Evolutionary conservation across 768 basidiomycete genomes (phyloP).

Genomic region (Phanerodontia chrysosporium): DNA sequence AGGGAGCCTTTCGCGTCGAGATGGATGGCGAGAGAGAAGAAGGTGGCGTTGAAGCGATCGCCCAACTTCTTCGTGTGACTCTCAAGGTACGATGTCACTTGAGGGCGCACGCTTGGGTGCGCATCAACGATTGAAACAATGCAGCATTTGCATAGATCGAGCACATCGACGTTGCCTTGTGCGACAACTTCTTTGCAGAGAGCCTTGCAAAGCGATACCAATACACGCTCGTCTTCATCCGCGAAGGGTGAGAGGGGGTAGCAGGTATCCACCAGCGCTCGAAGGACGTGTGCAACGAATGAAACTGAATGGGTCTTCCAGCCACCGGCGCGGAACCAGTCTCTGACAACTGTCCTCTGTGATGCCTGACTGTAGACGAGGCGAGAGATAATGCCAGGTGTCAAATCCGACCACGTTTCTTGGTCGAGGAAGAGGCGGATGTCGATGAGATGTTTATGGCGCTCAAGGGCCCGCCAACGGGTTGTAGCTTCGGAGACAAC

Average conservation of each 20-base stretch:
- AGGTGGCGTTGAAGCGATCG: neutral
- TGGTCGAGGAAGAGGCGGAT: neutral
- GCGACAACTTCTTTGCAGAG: neutral
- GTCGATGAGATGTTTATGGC: neutral
- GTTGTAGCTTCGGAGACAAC: constrained; percentile 1
- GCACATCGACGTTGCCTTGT: neutral
- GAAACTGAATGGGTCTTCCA: constrained; percentile 9
- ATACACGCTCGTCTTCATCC: neutral
- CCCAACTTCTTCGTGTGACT: neutral
- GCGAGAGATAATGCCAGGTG: constrained; percentile 17
- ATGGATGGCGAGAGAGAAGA: neutral
- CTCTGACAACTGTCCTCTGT: neutral
- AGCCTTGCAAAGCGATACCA: neutral
- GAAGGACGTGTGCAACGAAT: neutral
- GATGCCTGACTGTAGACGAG: constrained; percentile 16
- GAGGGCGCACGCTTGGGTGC: neutral
- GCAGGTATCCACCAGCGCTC: constrained; percentile 1
- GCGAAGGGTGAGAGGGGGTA: neutral
- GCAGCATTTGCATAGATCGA: neutral
- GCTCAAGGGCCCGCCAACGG: constrained; percentile 9
- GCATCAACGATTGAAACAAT: neutral
- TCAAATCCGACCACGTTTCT: constrained; percentile 1
- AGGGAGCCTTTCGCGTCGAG: neutral
- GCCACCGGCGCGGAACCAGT: constrained; percentile 19
- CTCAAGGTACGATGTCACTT: neutral